Evolutionary conservation across 805 yeast genomes (phyloP), one percentile per base, ranked within the genome.

Genomic region (Kodamaea restingae): DNA sequence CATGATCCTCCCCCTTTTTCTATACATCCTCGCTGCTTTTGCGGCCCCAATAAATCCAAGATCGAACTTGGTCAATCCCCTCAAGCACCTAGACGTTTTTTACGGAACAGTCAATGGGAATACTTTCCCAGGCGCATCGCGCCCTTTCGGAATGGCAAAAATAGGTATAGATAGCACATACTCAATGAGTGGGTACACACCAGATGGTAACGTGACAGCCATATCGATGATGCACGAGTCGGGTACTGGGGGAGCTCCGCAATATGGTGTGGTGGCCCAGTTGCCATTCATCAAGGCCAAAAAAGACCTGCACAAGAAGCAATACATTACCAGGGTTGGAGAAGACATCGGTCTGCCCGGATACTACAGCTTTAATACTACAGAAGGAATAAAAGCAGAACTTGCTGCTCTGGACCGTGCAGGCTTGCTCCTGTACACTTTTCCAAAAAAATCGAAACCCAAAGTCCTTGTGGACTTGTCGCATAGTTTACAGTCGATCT

Each of bases 241-340:
- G 3, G 70, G 70, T 4, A 62, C 65, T 3, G 70, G 69, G n/a
- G 67, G 67, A 3, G 57, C 67, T 4, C 67, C 68, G 1, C 54
- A 58, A 28, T 61, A 61, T 36, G 65, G 67, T 10, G 56, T 60
- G 7, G 62, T 58, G 9, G 46, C 63, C 2, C 65, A 60, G 39
- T 39, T 62, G 14, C 64, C 65, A 3, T 48, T 50, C 15, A 17
- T 30, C 14, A 30, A 18, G 12, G 4, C 6, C 32, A 17, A 17
- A 12, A 10, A 8, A 8, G 17, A 30, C 21, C 21, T 6, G 7
- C 20, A 17, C 7, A 15, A 15, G 7, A 4, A 9, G 21, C 6
- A 10, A 12, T 27, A 27, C 17, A 30, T 30, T 11, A 27, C 48
- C 6, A 37, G 60, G 31, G 17, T 40, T 2, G 27, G 30, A 4